Percentiles rank a stretch among this genome's conserved stretches.
Evolutionary conservation across 768 basidiomycete genomes (phyloP).

Genomic region (Candolleomyces eurysporus): DNA sequence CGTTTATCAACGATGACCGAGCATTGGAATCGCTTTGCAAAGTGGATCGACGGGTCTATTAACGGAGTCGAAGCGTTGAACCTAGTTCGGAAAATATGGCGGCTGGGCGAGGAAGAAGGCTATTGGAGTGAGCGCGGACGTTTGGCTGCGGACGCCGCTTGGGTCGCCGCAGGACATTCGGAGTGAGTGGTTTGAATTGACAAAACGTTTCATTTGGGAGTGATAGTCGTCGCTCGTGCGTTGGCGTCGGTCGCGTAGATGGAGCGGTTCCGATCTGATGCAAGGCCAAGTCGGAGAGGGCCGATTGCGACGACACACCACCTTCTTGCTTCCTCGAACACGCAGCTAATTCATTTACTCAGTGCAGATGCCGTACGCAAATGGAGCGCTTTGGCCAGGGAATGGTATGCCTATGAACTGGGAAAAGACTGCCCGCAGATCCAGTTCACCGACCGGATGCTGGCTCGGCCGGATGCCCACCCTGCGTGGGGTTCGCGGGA

Average conservation of each 20-base stretch:
- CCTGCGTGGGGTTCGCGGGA: slow-evolving; percentile 48
- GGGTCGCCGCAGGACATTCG: slow-evolving; percentile 59
- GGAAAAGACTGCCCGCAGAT: slow-evolving; percentile 54
- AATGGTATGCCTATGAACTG: slow-evolving; percentile 59
- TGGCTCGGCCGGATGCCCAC: slow-evolving; percentile 39
- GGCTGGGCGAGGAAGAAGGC: slow-evolving; percentile 56
- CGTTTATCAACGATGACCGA: slow-evolving; percentile 46
- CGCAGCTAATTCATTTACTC: slow-evolving; percentile 3
- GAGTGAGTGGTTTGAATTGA: slow-evolving; percentile 43
- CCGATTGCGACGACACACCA: not conserved
- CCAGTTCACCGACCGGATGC: slow-evolving; percentile 33
- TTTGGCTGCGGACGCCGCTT: slow-evolving; percentile 58
- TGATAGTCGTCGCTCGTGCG: no score
- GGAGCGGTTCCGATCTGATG: not conserved
- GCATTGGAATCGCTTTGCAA: slow-evolving; percentile 42
- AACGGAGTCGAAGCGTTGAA: slow-evolving; percentile 49
- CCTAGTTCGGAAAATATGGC: slow-evolving; percentile 52
- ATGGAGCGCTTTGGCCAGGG: slow-evolving; percentile 49
- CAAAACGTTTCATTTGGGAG: no score
- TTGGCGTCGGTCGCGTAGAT: no score
- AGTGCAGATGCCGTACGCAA: slow-evolving; percentile 44
- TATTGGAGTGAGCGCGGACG: slow-evolving; percentile 66
- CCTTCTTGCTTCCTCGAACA: not conserved
- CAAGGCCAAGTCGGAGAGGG: not conserved
- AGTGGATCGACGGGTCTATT: slow-evolving; percentile 47